These are phyloP conservation scores for Mycena belliarum DNA, from an alignment of 768 basidiomycete genomes.

Conservation along the genomic window DNA sequence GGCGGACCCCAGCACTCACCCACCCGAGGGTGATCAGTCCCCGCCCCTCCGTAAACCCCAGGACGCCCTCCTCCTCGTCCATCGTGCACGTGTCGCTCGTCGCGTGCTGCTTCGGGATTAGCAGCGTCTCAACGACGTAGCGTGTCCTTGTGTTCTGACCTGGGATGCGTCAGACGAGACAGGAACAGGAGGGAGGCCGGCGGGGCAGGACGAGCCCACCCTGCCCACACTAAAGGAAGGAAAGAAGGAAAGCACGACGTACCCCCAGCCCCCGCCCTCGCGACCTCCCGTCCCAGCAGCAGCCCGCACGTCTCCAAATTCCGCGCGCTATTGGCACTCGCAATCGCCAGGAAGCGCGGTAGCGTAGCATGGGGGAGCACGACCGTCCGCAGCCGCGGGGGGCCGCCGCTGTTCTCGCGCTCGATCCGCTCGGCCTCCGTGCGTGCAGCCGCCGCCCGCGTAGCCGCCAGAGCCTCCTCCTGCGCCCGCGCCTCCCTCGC, in stretches of 20 bases:
- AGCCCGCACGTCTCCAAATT: conserved; percentile 89
- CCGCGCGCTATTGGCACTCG: conserved; percentile 72
- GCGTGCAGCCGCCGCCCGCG: not conserved
- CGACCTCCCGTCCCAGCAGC: conserved; percentile 63
- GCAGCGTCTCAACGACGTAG: conserved; percentile 73
- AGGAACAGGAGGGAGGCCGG: not conserved
- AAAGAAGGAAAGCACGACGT: not conserved
- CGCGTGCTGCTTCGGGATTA: conserved; percentile 88
- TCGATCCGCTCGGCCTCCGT: not conserved
- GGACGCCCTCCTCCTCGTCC: conserved; percentile 85
- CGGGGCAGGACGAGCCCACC: not conserved
- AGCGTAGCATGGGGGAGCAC: conserved; percentile 70
- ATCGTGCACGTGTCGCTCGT: conserved; percentile 92
- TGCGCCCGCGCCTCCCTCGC: not conserved
- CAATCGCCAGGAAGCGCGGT: conserved; percentile 75
- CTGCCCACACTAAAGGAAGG: not conserved
- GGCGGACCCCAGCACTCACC: conserved; percentile 48
- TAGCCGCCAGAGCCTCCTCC: not conserved
- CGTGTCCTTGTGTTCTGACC: conserved; percentile 27
- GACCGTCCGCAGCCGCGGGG: conserved; percentile 6
- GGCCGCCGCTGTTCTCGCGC: not conserved
- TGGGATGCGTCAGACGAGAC: not conserved
- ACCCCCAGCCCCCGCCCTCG: not conserved
- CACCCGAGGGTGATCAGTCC: conserved; percentile 87
- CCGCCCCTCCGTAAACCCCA: conserved; percentile 82